Base-by-base conservation (phyloP, 768 basidiomycete genomes). In the Sarcomyxa edulis region DNA sequence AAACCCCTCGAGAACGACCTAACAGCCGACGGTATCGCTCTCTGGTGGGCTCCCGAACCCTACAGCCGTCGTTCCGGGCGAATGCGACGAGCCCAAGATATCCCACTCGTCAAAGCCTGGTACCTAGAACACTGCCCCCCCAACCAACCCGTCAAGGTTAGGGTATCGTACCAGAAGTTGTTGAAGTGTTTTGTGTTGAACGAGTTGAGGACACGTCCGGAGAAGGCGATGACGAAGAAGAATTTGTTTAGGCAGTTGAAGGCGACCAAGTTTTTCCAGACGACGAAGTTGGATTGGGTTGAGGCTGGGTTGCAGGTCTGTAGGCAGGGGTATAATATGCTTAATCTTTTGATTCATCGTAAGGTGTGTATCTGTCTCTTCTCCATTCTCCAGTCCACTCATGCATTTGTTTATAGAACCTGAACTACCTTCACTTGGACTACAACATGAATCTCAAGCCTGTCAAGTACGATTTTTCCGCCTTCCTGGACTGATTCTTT, bases 201-300 rank as follows among this genome's bases (percentile, higher is more conserved):
- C 58, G 92, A 94, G 60, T 71, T 99, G 30, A 82, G 88, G 53
- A 83, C 83, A 38, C 73, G 88, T 32, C 74, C 83, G 5, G 93
- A 96, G 61, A 98, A 96, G 63, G 85, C 96, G 6, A 95, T 96
- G 88, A 85, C 89, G 47, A 98, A 95, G 79, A 92, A 95, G 68
- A 96, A 94, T 55, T 58, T 98, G 35, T 98, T 99, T 76, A 75
- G 91, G 30, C 89, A 93, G 55, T 71, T 93, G 41, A 98, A 97
- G 64, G 84, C 89, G n/a, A 99, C 96, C 42, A 98, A 98, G 64
- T 99, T 99, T 67, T 99, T 99, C 82, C 96, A 98, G 70, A 91
- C 89, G 10, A 99, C 96, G 4, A 90, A 77, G 48, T 65, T 99
- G 49, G 96, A 99, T 61, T 99, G 96, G 96, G 95, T 99, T 25